Base-by-base conservation (phyloP, 2,329 filamentous ascomycete genomes). In the Metarhizium anisopliae region DNA sequence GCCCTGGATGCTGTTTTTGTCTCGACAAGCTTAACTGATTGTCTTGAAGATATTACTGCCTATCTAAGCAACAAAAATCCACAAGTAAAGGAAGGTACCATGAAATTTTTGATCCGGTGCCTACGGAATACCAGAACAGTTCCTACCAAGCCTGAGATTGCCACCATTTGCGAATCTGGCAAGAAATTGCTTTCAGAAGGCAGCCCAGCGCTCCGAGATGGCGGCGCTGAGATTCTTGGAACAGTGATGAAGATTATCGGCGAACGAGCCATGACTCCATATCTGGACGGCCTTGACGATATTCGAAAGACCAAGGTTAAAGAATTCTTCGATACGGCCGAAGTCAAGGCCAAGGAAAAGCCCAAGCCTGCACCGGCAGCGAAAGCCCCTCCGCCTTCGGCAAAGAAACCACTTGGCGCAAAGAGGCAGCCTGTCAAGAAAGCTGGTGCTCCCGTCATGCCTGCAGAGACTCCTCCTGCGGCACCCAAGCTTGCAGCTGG, bases 231-330 rank as follows among this genome's bases (percentile, higher is more conserved):
- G 70, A 85, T 94, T 38, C 77, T 99, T 3, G 94, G 95, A 60
- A 96, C 92, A 0, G 72, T 99, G 52, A 97, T 96, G 94, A 99
- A 97, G 75, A 97, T 99, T 55, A 89, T 97, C 75, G 93, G 94
- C 47, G 95, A 99, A 71, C 84, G 94, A 56, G 89, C 89, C 53
- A 99, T 99, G 94, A 90, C 88, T 47, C 87, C 90, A 8, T 89
- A 95, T 68, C 75, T 99, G 16, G 93, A 96, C 60, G 90, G 90
- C 3, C 77, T 99, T 2, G 94, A 99, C 67, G 94, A 99, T 29
- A 97, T 97, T 62, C 84, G 92, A 59, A 97, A 96, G 74, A 88
- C 80, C 59, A 99, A 96, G 71, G 89, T 97, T 69, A 96, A 95
- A 74, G 94, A 99, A 69, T 97, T 84, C 69, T 89, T 85, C 58